These are phyloP conservation scores for Podospora fimiseda DNA, from an alignment of 495 filamentous ascomycete species.

Conservation along the genomic window DNA sequence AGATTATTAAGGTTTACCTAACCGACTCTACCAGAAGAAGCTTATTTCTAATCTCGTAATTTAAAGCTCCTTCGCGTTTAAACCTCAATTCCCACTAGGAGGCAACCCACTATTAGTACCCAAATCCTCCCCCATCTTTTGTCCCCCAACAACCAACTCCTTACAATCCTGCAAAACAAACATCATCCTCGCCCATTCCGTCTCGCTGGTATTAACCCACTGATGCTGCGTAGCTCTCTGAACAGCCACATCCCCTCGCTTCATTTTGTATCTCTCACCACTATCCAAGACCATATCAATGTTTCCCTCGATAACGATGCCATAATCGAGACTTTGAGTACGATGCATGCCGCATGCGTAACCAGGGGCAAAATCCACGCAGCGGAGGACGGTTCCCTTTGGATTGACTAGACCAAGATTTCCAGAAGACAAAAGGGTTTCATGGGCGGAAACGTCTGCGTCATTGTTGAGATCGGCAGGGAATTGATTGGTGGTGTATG, in stretches of 20 bases:
- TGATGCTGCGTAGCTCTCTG: slow-evolving; percentile 65
- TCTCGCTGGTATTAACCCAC: slow-evolving; percentile 53
- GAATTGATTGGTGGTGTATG: slow-evolving; percentile 50
- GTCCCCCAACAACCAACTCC: slow-evolving; percentile 36
- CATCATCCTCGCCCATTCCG: slow-evolving; percentile 51
- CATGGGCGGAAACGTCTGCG: slow-evolving; percentile 43
- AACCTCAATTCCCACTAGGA: slow-evolving; percentile 31
- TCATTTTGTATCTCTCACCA: slow-evolving; percentile 50
- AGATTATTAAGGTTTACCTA: too few relatives aligned
- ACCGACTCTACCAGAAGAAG: too few relatives aligned
- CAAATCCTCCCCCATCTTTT: slow-evolving; percentile 43
- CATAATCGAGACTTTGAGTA: slow-evolving; percentile 68
- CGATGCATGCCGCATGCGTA: slow-evolving; percentile 58
- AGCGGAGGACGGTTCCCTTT: slow-evolving; percentile 51
- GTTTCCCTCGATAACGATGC: slow-evolving; percentile 68
- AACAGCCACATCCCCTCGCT: slow-evolving; percentile 56
- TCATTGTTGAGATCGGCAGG: slow-evolving; percentile 47
- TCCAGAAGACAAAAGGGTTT: slow-evolving; percentile 24
- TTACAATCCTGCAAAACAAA: slow-evolving; percentile 51
- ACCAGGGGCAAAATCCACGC: slow-evolving; percentile 55
- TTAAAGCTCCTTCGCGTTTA: too few relatives aligned
- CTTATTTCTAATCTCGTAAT: too few relatives aligned
- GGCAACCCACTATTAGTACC: slow-evolving; percentile 27
- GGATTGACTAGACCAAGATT: slow-evolving; percentile 41
- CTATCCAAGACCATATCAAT: slow-evolving; percentile 58